Evolutionary conservation across 345 rosid species (phyloP).

Genomic region (Eucalyptus microcorys): DNA sequence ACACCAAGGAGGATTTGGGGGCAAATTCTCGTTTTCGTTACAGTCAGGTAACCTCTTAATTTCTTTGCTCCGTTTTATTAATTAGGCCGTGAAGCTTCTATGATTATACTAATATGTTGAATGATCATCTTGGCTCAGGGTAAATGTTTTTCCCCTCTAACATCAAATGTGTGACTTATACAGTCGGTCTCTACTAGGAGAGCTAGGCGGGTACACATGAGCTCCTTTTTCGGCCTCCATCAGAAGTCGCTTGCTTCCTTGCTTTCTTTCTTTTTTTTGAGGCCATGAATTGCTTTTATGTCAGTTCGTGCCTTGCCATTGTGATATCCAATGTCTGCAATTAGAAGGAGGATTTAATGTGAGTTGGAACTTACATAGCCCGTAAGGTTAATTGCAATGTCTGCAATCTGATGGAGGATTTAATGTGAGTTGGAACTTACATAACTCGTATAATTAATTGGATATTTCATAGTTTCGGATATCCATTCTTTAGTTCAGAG

Average conservation of each 20-base stretch:
- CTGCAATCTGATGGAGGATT: no score
- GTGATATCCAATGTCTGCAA: neutral
- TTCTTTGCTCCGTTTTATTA: neutral
- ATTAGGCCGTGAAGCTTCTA: neutral
- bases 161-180: neutral
- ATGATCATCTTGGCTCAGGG: conserved; percentile 15
- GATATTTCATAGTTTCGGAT: neutral
- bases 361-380: no score
- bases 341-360: neutral
- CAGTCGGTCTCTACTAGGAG: neutral
- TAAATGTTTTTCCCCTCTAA: neutral
- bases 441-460: no score
- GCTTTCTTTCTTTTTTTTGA: no score
- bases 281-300: neutral
- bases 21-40: conserved; percentile 69
- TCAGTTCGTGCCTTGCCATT: neutral
- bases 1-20: conserved; percentile 69
- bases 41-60: conserved; percentile 27
- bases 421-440: neutral
- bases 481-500: neutral
- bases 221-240: neutral
- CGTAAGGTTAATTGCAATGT: neutral
- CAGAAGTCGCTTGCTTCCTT: neutral
- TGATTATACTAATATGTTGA: neutral
- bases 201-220: fast-evolving